phyloP scores from a whole-genome alignment of 2,329 filamentous ascomycete genomes.

The Amauroascus verrucosus region DNA sequence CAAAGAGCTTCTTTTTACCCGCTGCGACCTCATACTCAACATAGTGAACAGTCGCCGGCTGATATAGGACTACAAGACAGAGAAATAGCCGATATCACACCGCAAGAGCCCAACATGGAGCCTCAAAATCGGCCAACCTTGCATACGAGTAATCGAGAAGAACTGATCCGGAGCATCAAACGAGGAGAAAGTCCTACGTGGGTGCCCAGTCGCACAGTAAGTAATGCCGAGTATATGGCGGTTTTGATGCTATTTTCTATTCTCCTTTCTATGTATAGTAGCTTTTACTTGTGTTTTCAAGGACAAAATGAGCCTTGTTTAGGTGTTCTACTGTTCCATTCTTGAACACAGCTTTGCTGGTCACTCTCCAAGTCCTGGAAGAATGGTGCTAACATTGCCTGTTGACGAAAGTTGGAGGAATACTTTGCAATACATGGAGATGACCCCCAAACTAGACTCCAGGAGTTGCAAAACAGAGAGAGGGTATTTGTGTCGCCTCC shows the following conservation, averaged over 20 bases:
- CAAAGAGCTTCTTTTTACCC: constrained; percentile 21
- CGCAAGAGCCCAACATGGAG: constrained; percentile 15
- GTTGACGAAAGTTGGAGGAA: constrained; percentile 28
- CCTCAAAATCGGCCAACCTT: constrained; percentile 18
- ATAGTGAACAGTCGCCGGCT: constrained; percentile 12
- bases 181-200: constrained; percentile 65
- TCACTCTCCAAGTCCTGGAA: background rate
- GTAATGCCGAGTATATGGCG: constrained; percentile 17
- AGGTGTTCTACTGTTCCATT: too few relatives aligned
- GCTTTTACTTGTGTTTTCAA: background rate
- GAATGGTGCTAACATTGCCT: constrained; percentile 11
- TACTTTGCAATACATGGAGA: constrained; percentile 30
- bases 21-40: constrained; percentile 7
- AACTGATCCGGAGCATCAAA: constrained; percentile 78
- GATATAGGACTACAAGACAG: constrained; percentile 15
- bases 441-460: constrained; percentile 32
- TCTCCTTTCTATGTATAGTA: background rate
- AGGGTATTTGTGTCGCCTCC: constrained; percentile 32
- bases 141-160: constrained; percentile 50
- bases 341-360: background rate
- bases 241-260: background rate
- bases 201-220: constrained; percentile 54
- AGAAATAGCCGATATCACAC: constrained; percentile 14
- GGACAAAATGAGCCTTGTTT: too few relatives aligned
- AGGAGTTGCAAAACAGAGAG: constrained; percentile 16